These are phyloP conservation scores for Verticillium tricorpus DNA, from an alignment of 2,329 filamentous ascomycete genomes.

Conservation along the genomic window DNA sequence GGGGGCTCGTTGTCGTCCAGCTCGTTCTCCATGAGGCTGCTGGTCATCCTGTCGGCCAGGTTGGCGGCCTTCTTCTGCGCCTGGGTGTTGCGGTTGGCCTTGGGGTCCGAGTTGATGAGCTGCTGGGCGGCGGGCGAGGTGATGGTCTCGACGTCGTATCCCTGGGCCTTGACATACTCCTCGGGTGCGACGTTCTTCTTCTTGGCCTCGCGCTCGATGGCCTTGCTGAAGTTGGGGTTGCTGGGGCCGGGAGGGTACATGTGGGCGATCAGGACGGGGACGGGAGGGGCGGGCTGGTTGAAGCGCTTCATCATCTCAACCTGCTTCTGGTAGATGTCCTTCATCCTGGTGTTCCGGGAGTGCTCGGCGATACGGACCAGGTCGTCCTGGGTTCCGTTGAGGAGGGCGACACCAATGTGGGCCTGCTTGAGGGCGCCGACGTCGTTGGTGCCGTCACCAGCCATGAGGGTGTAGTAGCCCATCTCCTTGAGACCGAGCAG, in stretches of 20 bases:
- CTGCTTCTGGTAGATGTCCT: constrained; percentile 98
- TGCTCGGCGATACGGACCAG: constrained; percentile 90
- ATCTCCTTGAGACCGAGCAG: constrained; percentile 93
- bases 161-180: constrained; percentile 50
- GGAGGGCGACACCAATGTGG: constrained; percentile 90
- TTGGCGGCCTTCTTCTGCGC: constrained; percentile 68
- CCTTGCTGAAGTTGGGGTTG: constrained; percentile 94
- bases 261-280: constrained; percentile 88
- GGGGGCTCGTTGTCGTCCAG: constrained; percentile 87
- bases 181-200: constrained; percentile 67
- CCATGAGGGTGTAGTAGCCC: constrained; percentile 98
- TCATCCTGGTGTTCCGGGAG: constrained; percentile 92
- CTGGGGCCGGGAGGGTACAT: constrained; percentile 84
- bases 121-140: constrained; percentile 62
- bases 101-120: constrained; percentile 45
- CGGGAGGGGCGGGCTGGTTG: constrained; percentile 88
- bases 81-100: constrained; percentile 53
- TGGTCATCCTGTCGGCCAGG: constrained; percentile 81
- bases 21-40: constrained; percentile 85
- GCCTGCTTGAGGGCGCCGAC: constrained; percentile 97
- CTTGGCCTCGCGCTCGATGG: constrained; percentile 78
- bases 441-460: constrained; percentile 96
- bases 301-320: constrained; percentile 86
- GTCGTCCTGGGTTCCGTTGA: constrained; percentile 92
- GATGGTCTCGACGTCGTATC: constrained; percentile 57